These are phyloP conservation scores for Globisporangium camurandrum DNA, from an alignment of 352 stramenopile species.

Conservation along the genomic window DNA sequence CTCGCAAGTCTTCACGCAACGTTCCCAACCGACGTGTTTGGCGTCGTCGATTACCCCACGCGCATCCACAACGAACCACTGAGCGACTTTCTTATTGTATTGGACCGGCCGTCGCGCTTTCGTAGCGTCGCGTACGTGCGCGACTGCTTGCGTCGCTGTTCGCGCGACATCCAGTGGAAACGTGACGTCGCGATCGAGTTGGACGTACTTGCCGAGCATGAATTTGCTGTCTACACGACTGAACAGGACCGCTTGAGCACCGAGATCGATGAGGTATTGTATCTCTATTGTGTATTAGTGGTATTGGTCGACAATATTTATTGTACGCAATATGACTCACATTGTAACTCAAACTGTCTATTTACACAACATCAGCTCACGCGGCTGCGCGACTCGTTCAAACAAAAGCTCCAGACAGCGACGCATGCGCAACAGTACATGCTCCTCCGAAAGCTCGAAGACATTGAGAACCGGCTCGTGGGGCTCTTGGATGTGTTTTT, in stretches of 20 bases:
- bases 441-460: slow-evolving; percentile 69
- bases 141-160: slow-evolving; percentile 63
- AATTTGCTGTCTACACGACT: slow-evolving; percentile 33
- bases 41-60: slow-evolving; percentile 69
- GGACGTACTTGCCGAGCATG: slow-evolving; percentile 59
- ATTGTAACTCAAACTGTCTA: too few species aligned
- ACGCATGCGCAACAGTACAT: slow-evolving; percentile 26
- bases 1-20: slow-evolving; percentile 38
- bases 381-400: slow-evolving; percentile 61
- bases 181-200: slow-evolving; percentile 57
- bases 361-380: slow-evolving; percentile 26
- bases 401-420: slow-evolving; percentile 43
- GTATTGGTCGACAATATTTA: background rate
- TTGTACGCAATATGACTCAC: background rate
- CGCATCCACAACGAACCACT: slow-evolving; percentile 48
- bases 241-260: slow-evolving; percentile 46
- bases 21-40: slow-evolving; percentile 52
- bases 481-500: slow-evolving; percentile 53
- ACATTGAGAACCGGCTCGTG: slow-evolving; percentile 67
- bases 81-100: slow-evolving; percentile 50
- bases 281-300: too few species aligned
- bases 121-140: slow-evolving; percentile 80
- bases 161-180: slow-evolving; percentile 78
- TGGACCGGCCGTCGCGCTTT: slow-evolving; percentile 61
- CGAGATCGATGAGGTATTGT: slow-evolving; percentile 74